Conservation (phyloP, 345 rosid species). For the Barbarea vulgaris region DNA sequence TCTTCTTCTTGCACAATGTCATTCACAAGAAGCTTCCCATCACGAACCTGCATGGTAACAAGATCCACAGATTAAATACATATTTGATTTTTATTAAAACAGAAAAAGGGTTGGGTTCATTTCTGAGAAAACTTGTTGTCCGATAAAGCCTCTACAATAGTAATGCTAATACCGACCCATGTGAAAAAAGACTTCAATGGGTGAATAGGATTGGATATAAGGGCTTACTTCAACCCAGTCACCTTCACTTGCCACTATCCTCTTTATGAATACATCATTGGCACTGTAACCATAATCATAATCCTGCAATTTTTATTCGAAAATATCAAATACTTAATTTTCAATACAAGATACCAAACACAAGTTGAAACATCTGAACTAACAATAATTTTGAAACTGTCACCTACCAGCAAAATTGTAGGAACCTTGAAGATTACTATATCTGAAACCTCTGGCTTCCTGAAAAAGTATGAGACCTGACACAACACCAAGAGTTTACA, state of each 20-base stretch:
- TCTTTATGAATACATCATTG: slow-evolving; percentile 76
- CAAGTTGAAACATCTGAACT: background rate
- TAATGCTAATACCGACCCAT: slow-evolving; percentile 32
- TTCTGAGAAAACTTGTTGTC: slow-evolving; percentile 24
- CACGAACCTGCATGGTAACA: slow-evolving; percentile 56
- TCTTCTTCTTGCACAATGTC: slow-evolving; percentile 68
- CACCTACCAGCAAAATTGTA: slow-evolving; percentile 64
- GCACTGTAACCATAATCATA: slow-evolving; percentile 55
- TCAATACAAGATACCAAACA: slow-evolving; percentile 15
- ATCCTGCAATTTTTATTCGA: slow-evolving; percentile 50
- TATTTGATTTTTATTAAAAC: background rate
- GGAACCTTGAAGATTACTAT: slow-evolving; percentile 89
- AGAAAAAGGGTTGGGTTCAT: slow-evolving; percentile 11
- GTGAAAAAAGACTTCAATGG: slow-evolving; percentile 22
- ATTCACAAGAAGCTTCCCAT: slow-evolving; percentile 75
- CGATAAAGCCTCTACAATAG: slow-evolving; percentile 11
- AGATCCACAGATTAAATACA: slow-evolving; percentile 3
- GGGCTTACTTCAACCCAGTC: slow-evolving; percentile 84
- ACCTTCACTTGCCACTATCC: slow-evolving; percentile 91
- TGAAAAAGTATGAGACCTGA: slow-evolving; percentile 83
- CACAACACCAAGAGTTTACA: slow-evolving; percentile 14
- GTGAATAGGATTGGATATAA: slow-evolving; percentile 37
- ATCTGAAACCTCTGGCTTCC: slow-evolving; percentile 82
- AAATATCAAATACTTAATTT: background rate
- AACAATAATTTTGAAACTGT: background rate